Evolutionary conservation across 352 stramenopile genomes (phyloP).

Genomic region (Globisporangium nodosum): DNA sequence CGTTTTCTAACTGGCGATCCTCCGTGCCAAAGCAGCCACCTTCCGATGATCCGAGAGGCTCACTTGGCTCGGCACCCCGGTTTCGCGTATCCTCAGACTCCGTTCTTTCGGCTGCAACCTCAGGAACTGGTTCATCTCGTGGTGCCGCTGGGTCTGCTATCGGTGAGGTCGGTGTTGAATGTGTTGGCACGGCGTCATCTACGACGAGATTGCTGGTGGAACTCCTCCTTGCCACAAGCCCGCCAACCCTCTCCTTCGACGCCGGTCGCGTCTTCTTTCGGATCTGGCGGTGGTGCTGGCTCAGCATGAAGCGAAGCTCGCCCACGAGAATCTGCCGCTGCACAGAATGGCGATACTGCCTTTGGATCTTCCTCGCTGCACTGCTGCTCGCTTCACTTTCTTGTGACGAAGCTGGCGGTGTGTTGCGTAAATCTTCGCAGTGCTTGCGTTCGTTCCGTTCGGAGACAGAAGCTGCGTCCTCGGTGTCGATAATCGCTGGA

Average conservation of each 20-base stretch:
- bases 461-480: no score
- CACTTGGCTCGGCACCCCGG: neutral
- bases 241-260: neutral
- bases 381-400: neutral
- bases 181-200: neutral
- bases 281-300: conserved; percentile 23
- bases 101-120: neutral
- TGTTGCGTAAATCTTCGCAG: neutral
- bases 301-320: conserved; percentile 35
- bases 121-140: neutral
- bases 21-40: neutral
- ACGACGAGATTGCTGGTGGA: neutral
- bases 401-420: no score
- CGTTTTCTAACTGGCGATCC: no score
- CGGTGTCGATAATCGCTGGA: no score
- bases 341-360: conserved; percentile 32
- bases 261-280: conserved; percentile 19
- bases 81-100: neutral
- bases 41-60: neutral
- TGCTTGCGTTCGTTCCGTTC: neutral
- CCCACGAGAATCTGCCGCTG: conserved; percentile 25
- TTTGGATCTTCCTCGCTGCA: conserved; percentile 21
- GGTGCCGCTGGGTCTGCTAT: neutral
- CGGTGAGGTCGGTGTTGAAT: neutral
- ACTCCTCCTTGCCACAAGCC: neutral